These are phyloP conservation scores for Nyctanthes arbortristis DNA, from an alignment of 257 asterid species.

Conservation along the genomic window DNA sequence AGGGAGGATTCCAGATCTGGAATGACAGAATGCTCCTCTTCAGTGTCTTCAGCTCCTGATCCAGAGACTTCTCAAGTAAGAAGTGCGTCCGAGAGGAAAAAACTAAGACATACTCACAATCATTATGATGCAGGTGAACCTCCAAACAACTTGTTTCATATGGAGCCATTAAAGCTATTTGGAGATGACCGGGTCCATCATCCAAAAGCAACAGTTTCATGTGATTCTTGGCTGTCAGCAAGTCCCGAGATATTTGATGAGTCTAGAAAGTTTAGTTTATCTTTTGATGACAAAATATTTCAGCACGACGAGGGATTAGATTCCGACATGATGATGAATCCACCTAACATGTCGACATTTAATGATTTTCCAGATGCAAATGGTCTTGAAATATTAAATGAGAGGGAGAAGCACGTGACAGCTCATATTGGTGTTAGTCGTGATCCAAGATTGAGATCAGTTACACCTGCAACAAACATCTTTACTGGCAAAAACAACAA, in stretches of 20 bases:
- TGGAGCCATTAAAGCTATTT: constrained; percentile 44
- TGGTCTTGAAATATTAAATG: constrained; percentile 40
- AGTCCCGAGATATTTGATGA: constrained; percentile 37
- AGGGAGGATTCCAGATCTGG: constrained; percentile 87
- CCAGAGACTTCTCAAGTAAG: constrained; percentile 49
- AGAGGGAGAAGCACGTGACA: constrained; percentile 34
- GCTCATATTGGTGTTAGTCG: constrained; percentile 33
- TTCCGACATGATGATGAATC: constrained; percentile 33
- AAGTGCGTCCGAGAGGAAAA: constrained; percentile 49
- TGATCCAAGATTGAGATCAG: constrained; percentile 45
- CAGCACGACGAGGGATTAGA: constrained; percentile 32
- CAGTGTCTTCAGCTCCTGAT: constrained; percentile 67
- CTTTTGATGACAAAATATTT: constrained; percentile 40
- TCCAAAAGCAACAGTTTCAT: constrained; percentile 39
- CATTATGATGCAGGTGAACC: constrained; percentile 31
- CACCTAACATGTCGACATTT: constrained; percentile 35
- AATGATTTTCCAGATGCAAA: constrained; percentile 42
- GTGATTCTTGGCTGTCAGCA: constrained; percentile 52
- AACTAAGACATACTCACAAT: constrained; percentile 47
- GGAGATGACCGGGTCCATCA: constrained; percentile 40
- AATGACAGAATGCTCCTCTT: constrained; percentile 90
- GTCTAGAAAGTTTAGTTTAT: constrained; percentile 41
- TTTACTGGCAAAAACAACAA: constrained; percentile 32
- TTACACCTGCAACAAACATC: constrained; percentile 27
- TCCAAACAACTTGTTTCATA: constrained; percentile 39